phyloP scores from a whole-genome alignment of 768 basidiomycete species.

The Pleurotus giganteus region DNA sequence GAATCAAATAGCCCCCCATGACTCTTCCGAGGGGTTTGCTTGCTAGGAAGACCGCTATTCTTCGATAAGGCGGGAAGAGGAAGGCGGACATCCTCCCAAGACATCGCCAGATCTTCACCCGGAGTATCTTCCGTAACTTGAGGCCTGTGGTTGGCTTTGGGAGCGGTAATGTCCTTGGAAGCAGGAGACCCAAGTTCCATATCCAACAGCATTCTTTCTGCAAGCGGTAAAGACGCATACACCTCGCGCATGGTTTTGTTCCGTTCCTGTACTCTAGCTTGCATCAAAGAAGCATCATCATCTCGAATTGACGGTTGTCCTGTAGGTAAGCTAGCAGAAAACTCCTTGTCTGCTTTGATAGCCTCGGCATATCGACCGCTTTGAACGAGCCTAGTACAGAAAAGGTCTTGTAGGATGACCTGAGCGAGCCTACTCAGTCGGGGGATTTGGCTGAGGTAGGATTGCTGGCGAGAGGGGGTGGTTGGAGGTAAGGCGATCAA shows the following conservation, averaged over 20 bases:
- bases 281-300: constrained; percentile 29
- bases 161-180: constrained; percentile 4
- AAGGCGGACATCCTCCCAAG: constrained; percentile 11
- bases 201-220: constrained; percentile 65
- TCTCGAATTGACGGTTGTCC: constrained; percentile 2
- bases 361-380: constrained; percentile 69
- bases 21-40: background rate
- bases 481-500: constrained; percentile 59
- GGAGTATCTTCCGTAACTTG: constrained; percentile 2
- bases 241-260: constrained; percentile 69
- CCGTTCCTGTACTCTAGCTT: constrained; percentile 48
- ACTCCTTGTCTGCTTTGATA: constrained; percentile 70
- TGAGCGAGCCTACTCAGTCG: constrained; percentile 37
- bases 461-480: constrained; percentile 31
- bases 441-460: constrained; percentile 6
- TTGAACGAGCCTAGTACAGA: constrained; percentile 75
- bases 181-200: constrained; percentile 44
- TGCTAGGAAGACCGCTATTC: background rate
- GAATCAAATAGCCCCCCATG: constrained; percentile 5
- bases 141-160: constrained; percentile 1
- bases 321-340: constrained; percentile 40
- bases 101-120: constrained; percentile 21
- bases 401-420: constrained; percentile 68
- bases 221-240: constrained; percentile 56
- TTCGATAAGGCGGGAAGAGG: background rate